Evolutionary conservation across 2,329 filamentous ascomycete species (phyloP).

Genomic region (Fusarium nelsonii): DNA sequence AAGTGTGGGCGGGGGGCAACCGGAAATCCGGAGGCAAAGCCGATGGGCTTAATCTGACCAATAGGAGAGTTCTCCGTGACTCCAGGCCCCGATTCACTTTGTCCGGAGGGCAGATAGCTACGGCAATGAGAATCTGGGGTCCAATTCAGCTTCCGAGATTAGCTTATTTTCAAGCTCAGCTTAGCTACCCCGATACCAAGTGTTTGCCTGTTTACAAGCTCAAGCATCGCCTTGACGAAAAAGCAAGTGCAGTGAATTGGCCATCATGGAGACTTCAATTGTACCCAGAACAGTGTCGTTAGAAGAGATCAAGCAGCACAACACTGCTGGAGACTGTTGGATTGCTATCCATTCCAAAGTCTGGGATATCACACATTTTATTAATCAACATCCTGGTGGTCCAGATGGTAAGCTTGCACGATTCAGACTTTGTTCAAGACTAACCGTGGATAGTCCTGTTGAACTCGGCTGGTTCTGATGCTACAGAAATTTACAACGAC

Average conservation of each 20-base stretch:
- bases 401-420: conserved; percentile 45
- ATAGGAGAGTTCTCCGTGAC: conserved; percentile 21
- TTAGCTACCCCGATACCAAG: background rate
- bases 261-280: conserved; percentile 26
- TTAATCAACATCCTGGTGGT: conserved; percentile 57
- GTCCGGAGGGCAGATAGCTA: background rate
- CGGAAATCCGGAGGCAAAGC: conserved; percentile 4
- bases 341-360: conserved; percentile 76
- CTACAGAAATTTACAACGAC: conserved; percentile 63
- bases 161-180: conserved; percentile 22
- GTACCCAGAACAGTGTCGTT: conserved; percentile 31
- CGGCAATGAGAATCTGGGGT: background rate
- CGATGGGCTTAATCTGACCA: background rate
- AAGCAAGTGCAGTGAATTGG: background rate
- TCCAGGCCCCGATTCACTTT: background rate
- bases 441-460: conserved; percentile 57
- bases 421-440: fast-evolving
- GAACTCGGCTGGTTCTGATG: conserved; percentile 65
- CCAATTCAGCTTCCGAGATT: conserved; percentile 3
- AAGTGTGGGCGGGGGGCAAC: background rate
- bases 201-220: background rate
- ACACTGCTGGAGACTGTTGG: conserved; percentile 67
- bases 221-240: background rate
- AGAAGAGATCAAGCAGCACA: conserved; percentile 62
- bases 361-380: conserved; percentile 77